phyloP scores from a whole-genome alignment of 208 protist genomes.

The Leishmania tropica region DNA sequence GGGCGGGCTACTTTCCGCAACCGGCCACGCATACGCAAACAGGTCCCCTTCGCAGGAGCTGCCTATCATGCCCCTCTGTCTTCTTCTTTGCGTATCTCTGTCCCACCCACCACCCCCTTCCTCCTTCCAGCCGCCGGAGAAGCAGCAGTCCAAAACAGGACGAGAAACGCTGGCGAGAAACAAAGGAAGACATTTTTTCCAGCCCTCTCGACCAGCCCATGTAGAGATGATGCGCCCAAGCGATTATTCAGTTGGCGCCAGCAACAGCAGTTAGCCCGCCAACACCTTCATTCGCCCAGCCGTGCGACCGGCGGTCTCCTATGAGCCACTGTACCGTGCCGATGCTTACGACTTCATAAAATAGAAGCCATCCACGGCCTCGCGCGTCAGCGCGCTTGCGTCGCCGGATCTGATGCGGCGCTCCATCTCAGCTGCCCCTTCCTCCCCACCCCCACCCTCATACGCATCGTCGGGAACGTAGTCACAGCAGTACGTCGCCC shows the following conservation, averaged over 20 bases:
- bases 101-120: neutral
- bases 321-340: conserved; percentile 21
- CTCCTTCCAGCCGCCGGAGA: neutral
- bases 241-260: neutral
- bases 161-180: neutral
- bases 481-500: neutral
- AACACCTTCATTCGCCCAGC: neutral
- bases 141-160: neutral
- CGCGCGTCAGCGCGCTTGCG: neutral
- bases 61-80: neutral
- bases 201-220: neutral
- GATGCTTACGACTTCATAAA: conserved; percentile 12
- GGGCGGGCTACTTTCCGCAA: neutral
- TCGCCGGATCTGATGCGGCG: neutral
- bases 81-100: neutral
- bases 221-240: neutral
- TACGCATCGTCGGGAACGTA: neutral
- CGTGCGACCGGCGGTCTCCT: conserved; percentile 5
- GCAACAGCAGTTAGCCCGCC: neutral
- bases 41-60: neutral
- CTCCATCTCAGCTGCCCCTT: neutral
- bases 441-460: neutral
- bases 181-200: neutral
- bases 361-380: conserved; percentile 8
- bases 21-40: neutral